Conservation (phyloP, 257 asterid species). For the Ocimum tenuiflorum region DNA sequence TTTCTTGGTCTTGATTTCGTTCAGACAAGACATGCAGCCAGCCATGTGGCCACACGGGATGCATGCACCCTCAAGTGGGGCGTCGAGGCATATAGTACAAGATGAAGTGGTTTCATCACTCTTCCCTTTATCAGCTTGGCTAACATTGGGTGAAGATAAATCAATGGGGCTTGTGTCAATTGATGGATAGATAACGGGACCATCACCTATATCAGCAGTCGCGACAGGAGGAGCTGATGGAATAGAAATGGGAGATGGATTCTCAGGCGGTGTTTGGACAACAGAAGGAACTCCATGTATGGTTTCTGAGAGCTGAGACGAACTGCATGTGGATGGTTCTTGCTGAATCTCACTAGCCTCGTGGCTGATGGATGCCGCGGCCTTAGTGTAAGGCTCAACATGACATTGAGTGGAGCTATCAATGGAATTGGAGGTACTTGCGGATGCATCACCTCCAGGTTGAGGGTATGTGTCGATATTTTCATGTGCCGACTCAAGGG, state of each 20-base stretch:
- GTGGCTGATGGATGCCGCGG: constrained; percentile 20
- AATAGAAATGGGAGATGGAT: constrained; percentile 21
- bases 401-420: constrained; percentile 23
- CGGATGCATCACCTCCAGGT: constrained; percentile 34
- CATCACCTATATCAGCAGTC: constrained; percentile 28
- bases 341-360: constrained; percentile 27
- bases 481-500: constrained; percentile 44
- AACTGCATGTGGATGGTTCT: constrained; percentile 21
- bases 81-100: constrained; percentile 76
- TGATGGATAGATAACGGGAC: constrained; percentile 73
- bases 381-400: constrained; percentile 17
- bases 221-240: constrained; percentile 64
- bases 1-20: constrained; percentile 59
- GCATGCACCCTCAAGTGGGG: constrained; percentile 84
- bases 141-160: constrained; percentile 23
- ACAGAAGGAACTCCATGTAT: constrained; percentile 14
- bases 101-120: constrained; percentile 40
- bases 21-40: constrained; percentile 86
- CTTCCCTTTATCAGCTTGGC: constrained; percentile 14
- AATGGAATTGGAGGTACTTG: constrained; percentile 26
- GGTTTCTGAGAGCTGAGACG: constrained; percentile 6
- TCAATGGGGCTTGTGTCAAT: constrained; percentile 51
- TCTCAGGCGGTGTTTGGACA: constrained; percentile 21
- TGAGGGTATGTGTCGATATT: constrained; percentile 23
- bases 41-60: constrained; percentile 94